Evolutionary conservation across 2,329 filamentous ascomycete genomes (phyloP), one percentile per base, ranked within the genome.

Genomic region (Fusarium keratoplasticum): DNA sequence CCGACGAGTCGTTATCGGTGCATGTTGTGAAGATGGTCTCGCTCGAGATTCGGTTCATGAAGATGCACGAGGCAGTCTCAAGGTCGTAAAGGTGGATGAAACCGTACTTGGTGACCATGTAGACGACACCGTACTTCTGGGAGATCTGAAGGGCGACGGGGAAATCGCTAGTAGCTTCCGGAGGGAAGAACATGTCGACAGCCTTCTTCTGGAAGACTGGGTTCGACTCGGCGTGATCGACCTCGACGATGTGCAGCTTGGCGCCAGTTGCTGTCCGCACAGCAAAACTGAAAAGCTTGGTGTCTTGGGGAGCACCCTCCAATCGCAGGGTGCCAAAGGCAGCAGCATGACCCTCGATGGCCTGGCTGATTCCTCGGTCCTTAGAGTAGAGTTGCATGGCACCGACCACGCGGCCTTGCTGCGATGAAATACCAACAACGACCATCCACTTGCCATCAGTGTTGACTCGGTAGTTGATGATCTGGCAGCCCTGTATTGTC

Each of bases 31-130:
- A 99, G 82, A 99, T 98, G 29, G 96, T 99, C 82, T 99, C 96
- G 87, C 95, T 98, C 36, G 96, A 99, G 80, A 99, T 99, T 78
- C 97, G 93, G 89, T 99, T 99, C 95, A 99, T 97, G 90, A 98
- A 99, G 82, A 99, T 96, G 82, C 95, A 97, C 14, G 93, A 94
- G 67, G 94, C 97, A 9, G 94, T 96, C 87, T 99, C 97, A 66
- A 99, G 91, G 81, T 99, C 97, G 85, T 99, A 98, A 27, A 99
- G 90, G 85, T 99, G 96, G 79, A 99, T 98, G 86, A 98, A 99
- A 62, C 96, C 96, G 80, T 98, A 99, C 84, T 99, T 99, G 66
- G 96, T 99, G 72, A 99, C 95, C 80, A 99, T 91, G 85, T 98
- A 98, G 80, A 99, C 93, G 81, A 99, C 92, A 80, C 95, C 96